Conservation (phyloP, 1,139 yeast genomes). For the Blastobotrys ciferrii region DNA sequence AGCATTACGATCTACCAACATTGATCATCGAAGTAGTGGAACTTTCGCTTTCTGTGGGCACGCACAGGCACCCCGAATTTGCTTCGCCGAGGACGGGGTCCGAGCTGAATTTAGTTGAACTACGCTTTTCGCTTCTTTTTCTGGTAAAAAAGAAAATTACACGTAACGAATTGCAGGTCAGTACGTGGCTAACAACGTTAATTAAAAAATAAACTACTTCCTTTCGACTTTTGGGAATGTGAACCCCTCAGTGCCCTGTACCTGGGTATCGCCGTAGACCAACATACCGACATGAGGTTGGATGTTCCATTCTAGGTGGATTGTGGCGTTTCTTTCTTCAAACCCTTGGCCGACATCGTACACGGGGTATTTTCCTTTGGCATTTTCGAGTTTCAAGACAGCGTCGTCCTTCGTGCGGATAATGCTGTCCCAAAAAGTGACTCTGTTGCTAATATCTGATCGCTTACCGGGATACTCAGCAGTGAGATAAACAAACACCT, state of each 20-base stretch:
- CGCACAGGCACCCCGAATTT: no score
- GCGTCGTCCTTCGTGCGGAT: constrained; percentile 61
- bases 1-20: background rate
- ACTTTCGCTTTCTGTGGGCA: no score
- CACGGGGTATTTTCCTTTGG: constrained; percentile 73
- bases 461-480: constrained; percentile 78
- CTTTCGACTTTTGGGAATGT: constrained; percentile 20
- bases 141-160: no score
- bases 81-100: no score
- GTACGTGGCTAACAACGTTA: background rate
- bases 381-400: constrained; percentile 48
- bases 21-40: no score
- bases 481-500: constrained; percentile 82
- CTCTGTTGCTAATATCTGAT: constrained; percentile 50
- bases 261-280: constrained; percentile 60
- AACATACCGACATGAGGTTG: constrained; percentile 90
- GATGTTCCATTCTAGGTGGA: constrained; percentile 83
- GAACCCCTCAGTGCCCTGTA: constrained; percentile 37
- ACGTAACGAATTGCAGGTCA: no score
- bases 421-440: constrained; percentile 90
- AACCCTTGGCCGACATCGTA: constrained; percentile 81
- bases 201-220: background rate
- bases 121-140: no score
- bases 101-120: no score
- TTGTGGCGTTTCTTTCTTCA: constrained; percentile 60